A percentile compares a stretch with the other conserved stretches of the same genome.
Conservation (phyloP, 805 yeast genomes). For the Cyberlindnera subsufficiens region DNA sequence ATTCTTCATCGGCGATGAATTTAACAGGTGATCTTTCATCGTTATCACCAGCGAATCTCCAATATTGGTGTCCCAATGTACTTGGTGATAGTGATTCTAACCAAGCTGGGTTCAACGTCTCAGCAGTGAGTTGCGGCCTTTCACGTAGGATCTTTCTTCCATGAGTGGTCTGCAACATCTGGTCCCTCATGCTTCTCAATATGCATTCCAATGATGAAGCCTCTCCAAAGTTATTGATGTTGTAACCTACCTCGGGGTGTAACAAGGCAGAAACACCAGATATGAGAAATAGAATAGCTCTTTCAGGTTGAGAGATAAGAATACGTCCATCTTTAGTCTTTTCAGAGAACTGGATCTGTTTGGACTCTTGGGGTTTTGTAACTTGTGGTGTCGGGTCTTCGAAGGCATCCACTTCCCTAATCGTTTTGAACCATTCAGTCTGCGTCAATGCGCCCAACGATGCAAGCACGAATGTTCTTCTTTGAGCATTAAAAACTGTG, state of each 20-base stretch:
- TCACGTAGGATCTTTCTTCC: constrained; percentile 79
- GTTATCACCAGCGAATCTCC: constrained; percentile 84
- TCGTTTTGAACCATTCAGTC: constrained; percentile 32
- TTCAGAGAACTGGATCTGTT: constrained; percentile 12
- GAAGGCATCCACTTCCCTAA: constrained; percentile 55
- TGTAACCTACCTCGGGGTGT: constrained; percentile 71
- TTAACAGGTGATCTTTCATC: constrained; percentile 88
- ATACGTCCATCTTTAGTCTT: constrained; percentile 68
- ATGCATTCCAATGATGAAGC: constrained; percentile 75
- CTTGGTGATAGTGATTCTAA: constrained; percentile 56
- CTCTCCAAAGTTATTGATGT: constrained; percentile 84
- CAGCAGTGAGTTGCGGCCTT: constrained; percentile 76
- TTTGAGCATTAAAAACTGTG: not conserved
- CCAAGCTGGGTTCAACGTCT: constrained; percentile 56
- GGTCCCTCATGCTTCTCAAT: constrained; percentile 52
- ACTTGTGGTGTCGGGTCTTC: constrained; percentile 25
- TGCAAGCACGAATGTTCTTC: constrained; percentile 11
- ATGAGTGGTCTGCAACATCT: constrained; percentile 68
- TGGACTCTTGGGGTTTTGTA: not conserved
- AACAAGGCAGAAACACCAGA: constrained; percentile 74
- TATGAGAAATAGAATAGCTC: constrained; percentile 55
- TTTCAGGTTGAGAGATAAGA: constrained; percentile 62
- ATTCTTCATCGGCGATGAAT: constrained; percentile 82
- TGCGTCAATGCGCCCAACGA: constrained; percentile 18
- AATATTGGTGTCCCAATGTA: constrained; percentile 77